Base-by-base conservation (phyloP, 2,329 filamentous ascomycete genomes). In the Penicillium griseofulvum region DNA sequence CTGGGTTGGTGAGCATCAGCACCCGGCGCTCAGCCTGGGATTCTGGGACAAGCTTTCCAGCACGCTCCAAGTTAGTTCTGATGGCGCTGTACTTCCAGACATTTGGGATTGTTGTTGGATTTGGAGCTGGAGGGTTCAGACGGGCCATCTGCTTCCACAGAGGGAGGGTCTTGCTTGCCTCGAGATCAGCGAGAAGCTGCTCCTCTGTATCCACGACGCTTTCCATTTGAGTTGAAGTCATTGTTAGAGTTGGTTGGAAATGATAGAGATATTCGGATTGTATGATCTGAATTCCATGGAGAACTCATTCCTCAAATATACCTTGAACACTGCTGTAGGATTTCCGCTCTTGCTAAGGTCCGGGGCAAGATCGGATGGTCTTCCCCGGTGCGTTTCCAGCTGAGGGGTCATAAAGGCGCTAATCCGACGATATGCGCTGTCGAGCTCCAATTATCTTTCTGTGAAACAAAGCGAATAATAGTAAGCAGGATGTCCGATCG, bases 71-170 rank as follows among this genome's bases (percentile, higher is more conserved):
- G 34, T 66, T 69, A 1, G 73, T 71, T 12, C 66, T 62, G 16
- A 76, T 67, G 29, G 66, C 55, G 12, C 70, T 63, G 55, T 76
- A 76, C n/a, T 68, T 65, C 73, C 66, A 72, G 19, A 73, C 52
- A 57, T 70, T 54, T 49, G 80, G 76, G 12, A 73, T 61, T 1
- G 71, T 65, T 4, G 64, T 71, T 2, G 80, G 80, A 36, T 78
- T 78, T 1, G 80, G 80, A 0, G 66, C 65, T 1, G 78, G 75
- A 4, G 79, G 78, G 14, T 80, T 80, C 59, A 81, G 73, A 26
- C 63, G 65, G 33, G 66, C 68, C 78, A 82, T 81, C 42, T 79
- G 74, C 4, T 71, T 71, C 80, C 80, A 82, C 5, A 83, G 62
- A 0, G 80, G 80, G 14, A 65, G 59, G 3, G 62, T 65, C 24